A percentile compares a stretch with the other conserved stretches of the same genome.
Conservation (phyloP, 2,329 filamentous ascomycete genomes). For the Knufia fluminis region DNA sequence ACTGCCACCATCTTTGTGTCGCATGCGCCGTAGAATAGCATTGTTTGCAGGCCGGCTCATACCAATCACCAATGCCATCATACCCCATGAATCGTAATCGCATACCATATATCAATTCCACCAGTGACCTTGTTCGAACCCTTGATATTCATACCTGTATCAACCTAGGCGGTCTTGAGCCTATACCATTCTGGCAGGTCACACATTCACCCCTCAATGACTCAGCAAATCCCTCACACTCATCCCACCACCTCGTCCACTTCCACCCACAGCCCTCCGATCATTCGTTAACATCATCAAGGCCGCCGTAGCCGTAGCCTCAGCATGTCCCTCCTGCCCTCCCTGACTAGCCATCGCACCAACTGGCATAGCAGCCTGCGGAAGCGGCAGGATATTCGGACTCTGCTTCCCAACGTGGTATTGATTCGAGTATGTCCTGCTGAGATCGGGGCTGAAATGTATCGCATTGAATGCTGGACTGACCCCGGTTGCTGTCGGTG, state of each 20-base stretch:
- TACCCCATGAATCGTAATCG: too few species aligned
- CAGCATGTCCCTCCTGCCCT: slow-evolving; percentile 49
- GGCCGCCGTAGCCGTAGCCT: slow-evolving; percentile 70
- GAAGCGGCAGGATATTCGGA: slow-evolving; percentile 22
- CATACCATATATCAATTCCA: too few species aligned
- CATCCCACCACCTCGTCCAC: slow-evolving; percentile 36
- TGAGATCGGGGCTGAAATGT: slow-evolving; percentile 17
- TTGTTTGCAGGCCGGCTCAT: too few species aligned
- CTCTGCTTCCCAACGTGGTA: slow-evolving; percentile 9
- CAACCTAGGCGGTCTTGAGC: too few species aligned
- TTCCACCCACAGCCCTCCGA: slow-evolving; percentile 41
- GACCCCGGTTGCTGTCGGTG: slow-evolving; percentile 18
- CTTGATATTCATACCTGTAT: too few species aligned
- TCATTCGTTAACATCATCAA: slow-evolving; percentile 81
- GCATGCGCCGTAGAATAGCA: too few species aligned
- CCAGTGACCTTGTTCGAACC: too few species aligned
- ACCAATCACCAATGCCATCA: too few species aligned
- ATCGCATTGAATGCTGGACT: slow-evolving; percentile 22
- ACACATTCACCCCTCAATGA: too few species aligned
- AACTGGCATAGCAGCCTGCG: slow-evolving; percentile 11
- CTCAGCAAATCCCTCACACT: slow-evolving; percentile 49
- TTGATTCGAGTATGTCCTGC: slow-evolving; percentile 12
- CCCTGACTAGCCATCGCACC: neutral
- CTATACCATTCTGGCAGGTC: too few species aligned
- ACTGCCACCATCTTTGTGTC: too few species aligned